Percentiles rank a stretch among this genome's conserved stretches.
phyloP scores from a whole-genome alignment of 1,139 yeast species.

The Pichia sp. region DNA sequence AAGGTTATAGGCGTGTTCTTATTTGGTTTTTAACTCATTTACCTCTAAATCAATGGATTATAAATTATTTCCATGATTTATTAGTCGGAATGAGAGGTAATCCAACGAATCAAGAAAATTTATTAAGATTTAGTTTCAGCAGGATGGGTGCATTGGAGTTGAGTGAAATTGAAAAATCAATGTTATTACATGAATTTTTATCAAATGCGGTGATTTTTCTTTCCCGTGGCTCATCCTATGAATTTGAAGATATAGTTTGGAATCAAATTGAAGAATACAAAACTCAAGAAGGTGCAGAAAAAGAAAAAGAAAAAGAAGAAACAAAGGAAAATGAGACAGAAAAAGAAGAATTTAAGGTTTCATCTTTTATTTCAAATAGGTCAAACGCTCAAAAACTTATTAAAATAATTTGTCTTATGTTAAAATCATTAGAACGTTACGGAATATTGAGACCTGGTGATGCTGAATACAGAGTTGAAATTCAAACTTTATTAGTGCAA shows the following conservation, averaged over 20 bases:
- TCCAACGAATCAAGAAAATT: constrained; percentile 14
- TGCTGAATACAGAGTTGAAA: constrained; percentile 48
- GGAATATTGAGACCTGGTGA: constrained; percentile 40
- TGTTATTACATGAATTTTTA: constrained; percentile 64
- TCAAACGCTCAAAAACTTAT: constrained; percentile 46
- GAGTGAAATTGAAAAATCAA: constrained; percentile 52
- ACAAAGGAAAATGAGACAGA: constrained; percentile 3
- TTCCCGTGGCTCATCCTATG: constrained; percentile 33
- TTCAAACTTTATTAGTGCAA: constrained; percentile 51
- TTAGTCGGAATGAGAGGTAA: constrained; percentile 49
- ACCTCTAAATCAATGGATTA: constrained; percentile 46
- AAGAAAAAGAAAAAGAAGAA: constrained; percentile 1
- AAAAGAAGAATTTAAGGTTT: constrained; percentile 1
- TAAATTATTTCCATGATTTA: constrained; percentile 58
- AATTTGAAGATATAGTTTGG: constrained; percentile 29
- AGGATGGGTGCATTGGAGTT: constrained; percentile 48
- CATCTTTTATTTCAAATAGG: constrained; percentile 25
- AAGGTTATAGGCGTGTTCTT: constrained; percentile 53
- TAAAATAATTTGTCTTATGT: constrained; percentile 54
- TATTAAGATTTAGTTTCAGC: constrained; percentile 38
- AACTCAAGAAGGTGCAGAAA: not conserved
- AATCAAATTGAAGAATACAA: constrained; percentile 8
- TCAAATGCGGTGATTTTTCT: constrained; percentile 48
- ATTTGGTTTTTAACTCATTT: constrained; percentile 63
- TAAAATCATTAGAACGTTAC: constrained; percentile 42